phyloP scores from a whole-genome alignment of 2,329 filamentous ascomycete genomes.

The Monilinia laxa region DNA sequence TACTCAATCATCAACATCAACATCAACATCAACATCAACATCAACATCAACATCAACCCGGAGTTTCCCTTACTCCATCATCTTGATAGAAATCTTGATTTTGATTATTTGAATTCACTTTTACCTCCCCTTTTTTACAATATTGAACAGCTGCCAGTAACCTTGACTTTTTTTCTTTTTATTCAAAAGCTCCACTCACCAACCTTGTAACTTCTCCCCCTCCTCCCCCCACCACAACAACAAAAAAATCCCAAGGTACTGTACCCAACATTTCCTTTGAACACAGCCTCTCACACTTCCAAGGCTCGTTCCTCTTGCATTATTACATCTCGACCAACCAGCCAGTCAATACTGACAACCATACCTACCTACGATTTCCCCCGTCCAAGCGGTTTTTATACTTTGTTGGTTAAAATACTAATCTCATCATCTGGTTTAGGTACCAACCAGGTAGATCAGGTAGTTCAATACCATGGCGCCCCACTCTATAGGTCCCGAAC shows the following conservation, averaged over 20 bases:
- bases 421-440: background rate
- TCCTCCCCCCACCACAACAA: background rate
- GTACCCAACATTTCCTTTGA: background rate
- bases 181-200: no score
- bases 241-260: background rate
- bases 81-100: background rate
- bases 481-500: slow-evolving; percentile 23
- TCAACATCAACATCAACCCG: background rate
- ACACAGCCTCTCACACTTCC: slow-evolving; percentile 16
- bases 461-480: slow-evolving; percentile 15
- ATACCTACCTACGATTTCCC: background rate
- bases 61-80: background rate
- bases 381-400: background rate
- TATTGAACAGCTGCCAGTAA: no score
- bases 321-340: background rate
- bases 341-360: background rate
- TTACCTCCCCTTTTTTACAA: background rate
- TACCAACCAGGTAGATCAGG: background rate
- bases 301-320: background rate
- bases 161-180: no score
- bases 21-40: no score
- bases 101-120: background rate
- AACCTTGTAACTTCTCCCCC: background rate
- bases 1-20: no score
- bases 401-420: slow-evolving; percentile 7